These are phyloP conservation scores for Ligustrum vulgare DNA, from an alignment of 257 asterid species.

Conservation along the genomic window DNA sequence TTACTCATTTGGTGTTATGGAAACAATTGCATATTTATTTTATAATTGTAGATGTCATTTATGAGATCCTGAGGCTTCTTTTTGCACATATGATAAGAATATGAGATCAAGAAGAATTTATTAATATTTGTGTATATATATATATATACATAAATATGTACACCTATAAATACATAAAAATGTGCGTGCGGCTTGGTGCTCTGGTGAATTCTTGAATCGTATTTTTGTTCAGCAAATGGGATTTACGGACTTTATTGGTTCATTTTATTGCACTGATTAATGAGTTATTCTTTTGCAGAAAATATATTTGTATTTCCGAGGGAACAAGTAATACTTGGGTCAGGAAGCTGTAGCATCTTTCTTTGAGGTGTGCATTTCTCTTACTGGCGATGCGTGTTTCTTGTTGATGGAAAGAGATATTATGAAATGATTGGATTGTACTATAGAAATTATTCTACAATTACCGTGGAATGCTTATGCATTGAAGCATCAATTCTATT, in stretches of 20 bases:
- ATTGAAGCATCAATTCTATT: neutral
- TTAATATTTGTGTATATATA: too few relatives aligned
- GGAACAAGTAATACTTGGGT: conserved; percentile 51
- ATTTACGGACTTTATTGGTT: neutral
- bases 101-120: neutral
- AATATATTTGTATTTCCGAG: conserved; percentile 83
- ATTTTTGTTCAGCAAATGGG: neutral
- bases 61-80: neutral
- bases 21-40: neutral
- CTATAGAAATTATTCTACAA: neutral
- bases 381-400: neutral
- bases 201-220: neutral
- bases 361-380: conserved; percentile 28
- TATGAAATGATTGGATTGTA: neutral
- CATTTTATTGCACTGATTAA: neutral
- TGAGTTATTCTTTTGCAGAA: conserved; percentile 51
- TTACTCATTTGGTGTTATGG: neutral
- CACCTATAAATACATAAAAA: neutral
- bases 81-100: neutral
- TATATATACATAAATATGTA: too few relatives aligned
- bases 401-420: neutral
- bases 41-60: too few relatives aligned
- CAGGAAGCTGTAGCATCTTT: conserved; percentile 16
- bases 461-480: neutral
- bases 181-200: neutral